Conservation (phyloP, 768 basidiomycete species). For the Suillus americanus region DNA sequence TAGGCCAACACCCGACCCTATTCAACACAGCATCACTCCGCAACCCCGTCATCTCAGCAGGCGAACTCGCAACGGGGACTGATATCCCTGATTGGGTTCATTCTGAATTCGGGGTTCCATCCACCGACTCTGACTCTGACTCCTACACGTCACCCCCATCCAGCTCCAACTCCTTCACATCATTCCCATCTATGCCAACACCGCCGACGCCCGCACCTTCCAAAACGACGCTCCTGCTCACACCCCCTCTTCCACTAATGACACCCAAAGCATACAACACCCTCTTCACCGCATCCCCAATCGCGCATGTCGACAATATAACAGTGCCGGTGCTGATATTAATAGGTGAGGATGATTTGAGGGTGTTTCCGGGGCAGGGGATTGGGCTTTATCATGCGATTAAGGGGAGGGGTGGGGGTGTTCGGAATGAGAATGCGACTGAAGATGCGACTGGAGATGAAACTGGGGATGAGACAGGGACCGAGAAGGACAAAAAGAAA, state of each 20-base stretch:
- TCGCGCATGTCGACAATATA: constrained; percentile 50
- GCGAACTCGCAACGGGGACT: constrained; percentile 46
- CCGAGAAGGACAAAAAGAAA: constrained; percentile 34
- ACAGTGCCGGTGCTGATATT: constrained; percentile 51
- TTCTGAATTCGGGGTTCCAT: constrained; percentile 42
- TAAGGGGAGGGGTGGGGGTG: not conserved
- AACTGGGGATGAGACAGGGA: constrained; percentile 12
- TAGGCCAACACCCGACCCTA: constrained; percentile 60
- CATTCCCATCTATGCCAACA: not conserved
- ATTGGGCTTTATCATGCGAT: not conserved
- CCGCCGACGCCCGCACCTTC: not conserved
- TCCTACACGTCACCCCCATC: not conserved
- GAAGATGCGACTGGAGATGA: constrained; percentile 44
- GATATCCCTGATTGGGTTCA: constrained; percentile 72
- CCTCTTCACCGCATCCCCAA: constrained; percentile 55
- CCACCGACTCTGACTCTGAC: constrained; percentile 5
- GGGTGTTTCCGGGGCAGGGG: not conserved
- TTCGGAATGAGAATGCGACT: not conserved
- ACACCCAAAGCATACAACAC: constrained; percentile 42
- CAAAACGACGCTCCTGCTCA: too few relatives aligned
- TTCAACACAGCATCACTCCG: constrained; percentile 63
- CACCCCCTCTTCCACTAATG: constrained; percentile 29
- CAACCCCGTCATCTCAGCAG: constrained; percentile 68
- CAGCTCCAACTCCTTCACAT: not conserved
- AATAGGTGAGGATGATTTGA: not conserved